Evolutionary conservation across 2,329 filamentous ascomycete species (phyloP), one percentile per base, ranked within the genome.

Genomic region (Penicillium sp.): DNA sequence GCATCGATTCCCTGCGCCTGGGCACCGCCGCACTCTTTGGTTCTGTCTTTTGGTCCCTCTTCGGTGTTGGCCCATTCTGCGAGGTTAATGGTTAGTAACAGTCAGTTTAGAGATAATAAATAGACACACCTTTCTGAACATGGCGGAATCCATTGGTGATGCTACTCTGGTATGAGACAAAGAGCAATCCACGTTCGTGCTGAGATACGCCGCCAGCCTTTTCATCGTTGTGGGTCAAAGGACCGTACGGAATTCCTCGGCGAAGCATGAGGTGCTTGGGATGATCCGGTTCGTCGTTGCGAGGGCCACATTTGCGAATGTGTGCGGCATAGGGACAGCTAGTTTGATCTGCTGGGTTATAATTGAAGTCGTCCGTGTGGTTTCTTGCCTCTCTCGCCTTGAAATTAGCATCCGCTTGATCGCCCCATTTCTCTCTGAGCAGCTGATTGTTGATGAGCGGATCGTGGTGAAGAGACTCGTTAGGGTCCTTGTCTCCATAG

Each of bases 271-370:
- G 71, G 35, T 47, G 57, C 19, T 34, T 35, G 9, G 18, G 16
- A 9, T 32, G 16, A 7, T 11, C 7, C 6, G 30, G 16, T 11
- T 66, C 59, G 4, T 66, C 56, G 5, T 56, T 47, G 19, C 77
- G 67, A 1, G 77, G 77, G 38, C 76, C 76, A 27, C 71, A 77
- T 67, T 80, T 79, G 39, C 78, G 76, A 26, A 75, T 73, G 47
- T 80, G 78, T 1, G 78, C 73, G 0, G 75, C 76, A 44, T 77
- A 76, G 0, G 78, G 77, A 57, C 77, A 79, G n/a, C 68, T 64
- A 1, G 69, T 63, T 39, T 74, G 70, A 7, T 62, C 63, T 13
- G 61, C 42, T 3, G 61, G 56, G 29, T 67, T 58, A 51, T 72
- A 77, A 18, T 68, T 60, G 62, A 79, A 78, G n/a, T 73, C 59